Base-by-base conservation (phyloP, 805 yeast species). In the Cyberlindnera lachancei region DNA sequence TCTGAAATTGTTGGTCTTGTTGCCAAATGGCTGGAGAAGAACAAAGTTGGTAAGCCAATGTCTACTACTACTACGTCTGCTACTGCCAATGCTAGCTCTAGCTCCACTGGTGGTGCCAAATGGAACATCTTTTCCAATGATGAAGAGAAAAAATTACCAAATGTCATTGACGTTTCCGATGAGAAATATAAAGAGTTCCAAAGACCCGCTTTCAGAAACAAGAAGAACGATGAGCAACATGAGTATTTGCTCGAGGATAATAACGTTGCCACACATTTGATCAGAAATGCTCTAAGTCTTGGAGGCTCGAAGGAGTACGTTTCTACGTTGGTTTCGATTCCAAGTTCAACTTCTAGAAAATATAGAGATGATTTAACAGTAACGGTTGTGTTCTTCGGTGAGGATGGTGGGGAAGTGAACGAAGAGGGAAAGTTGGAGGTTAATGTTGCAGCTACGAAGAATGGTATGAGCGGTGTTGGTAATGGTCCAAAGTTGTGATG, bases 281-380 rank as follows among this genome's bases (percentile, higher is more conserved):
- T 92, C 28, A 73, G 98, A 54, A 90, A 92, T 56, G 97, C 98
- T 0, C 66, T 92, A 36, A 75, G 85, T 36, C 95, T 96, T 6
- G 80, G 81, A 16, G 96, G 94, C 0, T 78, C 84, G 24, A 74
- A 75, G 42, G 96, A 90, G 40, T 88, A 86, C 46, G 87, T 88
- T 3, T 75, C 88, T 15, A 83, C 92, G 73, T 63, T 92, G 38
- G 80, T 87, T 13, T 79, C 92, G 33, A 86, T 92, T 33, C 97
- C 97, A 14, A 73, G 87, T 13, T 96, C 97, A 2, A 70, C 82
- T 45, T 81, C 95, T 15, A 75, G 98, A 59, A 70, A 86, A 27
- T 90, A 88, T 59, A 75, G 98, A 56, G 98, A 92, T 60, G 98
- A 92, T 56, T 67, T 92, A 52, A 88, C 97, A 1, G 96, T 88